Percentiles rank a stretch among this genome's conserved stretches.
Evolutionary conservation across 2,329 filamentous ascomycete species (phyloP).

Genomic region (Cercospora brassicicola): DNA sequence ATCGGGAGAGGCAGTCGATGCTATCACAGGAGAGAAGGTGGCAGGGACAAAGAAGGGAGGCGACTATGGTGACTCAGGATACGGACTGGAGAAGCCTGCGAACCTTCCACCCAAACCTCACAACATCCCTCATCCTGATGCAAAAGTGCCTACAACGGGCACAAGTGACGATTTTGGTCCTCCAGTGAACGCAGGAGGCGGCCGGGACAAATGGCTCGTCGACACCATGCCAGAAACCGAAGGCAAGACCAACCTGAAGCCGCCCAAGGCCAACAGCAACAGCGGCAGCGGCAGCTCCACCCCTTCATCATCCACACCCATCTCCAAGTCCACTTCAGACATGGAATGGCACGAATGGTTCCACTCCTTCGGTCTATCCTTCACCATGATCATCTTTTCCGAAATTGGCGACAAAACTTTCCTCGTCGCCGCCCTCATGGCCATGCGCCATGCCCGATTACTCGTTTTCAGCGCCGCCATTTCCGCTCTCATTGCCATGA

Average conservation of each 20-base stretch:
- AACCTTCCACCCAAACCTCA: slow-evolving; percentile 77
- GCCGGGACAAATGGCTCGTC: slow-evolving; percentile 35
- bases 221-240: slow-evolving; percentile 44
- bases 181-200: slow-evolving; percentile 26
- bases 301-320: slow-evolving; percentile 5
- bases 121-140: slow-evolving; percentile 70
- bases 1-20: slow-evolving; percentile 40
- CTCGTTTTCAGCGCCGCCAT: slow-evolving; percentile 96
- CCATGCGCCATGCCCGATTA: slow-evolving; percentile 93
- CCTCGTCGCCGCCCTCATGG: slow-evolving; percentile 94
- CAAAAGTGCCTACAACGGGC: slow-evolving; percentile 39
- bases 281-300: slow-evolving; percentile 31
- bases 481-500: slow-evolving; percentile 85
- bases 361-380: slow-evolving; percentile 87
- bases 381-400: slow-evolving; percentile 96
- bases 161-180: slow-evolving; percentile 27
- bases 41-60: slow-evolving; percentile 36
- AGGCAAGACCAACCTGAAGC: slow-evolving; percentile 36
- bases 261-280: slow-evolving; percentile 30
- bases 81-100: slow-evolving; percentile 45
- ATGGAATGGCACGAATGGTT: slow-evolving; percentile 44
- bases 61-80: slow-evolving; percentile 31
- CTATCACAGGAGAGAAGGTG: slow-evolving; percentile 24
- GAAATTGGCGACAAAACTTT: slow-evolving; percentile 99
- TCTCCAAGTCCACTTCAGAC: slow-evolving; percentile 12